phyloP scores from a whole-genome alignment of 1,139 yeast genomes.

The Zygoascus sp. region DNA sequence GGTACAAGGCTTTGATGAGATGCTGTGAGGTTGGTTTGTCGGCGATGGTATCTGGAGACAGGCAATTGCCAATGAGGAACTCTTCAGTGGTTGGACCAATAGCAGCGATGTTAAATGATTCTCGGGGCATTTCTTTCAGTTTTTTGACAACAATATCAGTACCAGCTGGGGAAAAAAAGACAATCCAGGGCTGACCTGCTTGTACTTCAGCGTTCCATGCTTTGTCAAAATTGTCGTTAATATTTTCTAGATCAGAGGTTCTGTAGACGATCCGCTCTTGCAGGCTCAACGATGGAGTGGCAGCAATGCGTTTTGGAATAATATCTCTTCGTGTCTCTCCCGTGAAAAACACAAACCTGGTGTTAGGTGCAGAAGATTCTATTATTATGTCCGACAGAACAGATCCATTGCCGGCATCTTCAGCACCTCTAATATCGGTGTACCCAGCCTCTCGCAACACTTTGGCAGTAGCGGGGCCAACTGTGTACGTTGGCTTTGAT shows the following conservation, averaged over 20 bases:
- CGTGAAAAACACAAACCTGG: slow-evolving; percentile 64
- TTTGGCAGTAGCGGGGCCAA: slow-evolving; percentile 82
- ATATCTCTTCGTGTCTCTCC: slow-evolving; percentile 83
- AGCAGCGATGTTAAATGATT: slow-evolving; percentile 54
- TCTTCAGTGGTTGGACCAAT: slow-evolving; percentile 92
- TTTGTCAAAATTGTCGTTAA: slow-evolving; percentile 20
- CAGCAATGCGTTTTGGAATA: slow-evolving; percentile 57
- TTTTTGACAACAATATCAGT: slow-evolving; percentile 54
- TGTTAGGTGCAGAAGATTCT: slow-evolving; percentile 34
- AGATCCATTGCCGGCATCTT: slow-evolving; percentile 75
- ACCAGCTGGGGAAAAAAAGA: slow-evolving; percentile 91
- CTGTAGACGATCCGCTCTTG: slow-evolving; percentile 65
- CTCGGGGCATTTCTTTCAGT: slow-evolving; percentile 21
- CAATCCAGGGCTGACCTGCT: slow-evolving; percentile 36
- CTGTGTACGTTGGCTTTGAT: slow-evolving; percentile 66
- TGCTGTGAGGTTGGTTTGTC: slow-evolving; percentile 66
- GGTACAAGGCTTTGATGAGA: slow-evolving; percentile 40
- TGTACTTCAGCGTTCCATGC: slow-evolving; percentile 11
- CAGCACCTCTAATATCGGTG: slow-evolving; percentile 63
- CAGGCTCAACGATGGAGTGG: slow-evolving; percentile 45
- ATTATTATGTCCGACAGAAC: slow-evolving; percentile 63
- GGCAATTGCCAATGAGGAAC: slow-evolving; percentile 49
- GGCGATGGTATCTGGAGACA: slow-evolving; percentile 63
- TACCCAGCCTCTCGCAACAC: slow-evolving; percentile 65
- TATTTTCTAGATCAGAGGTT: slow-evolving; percentile 52